A percentile compares a stretch with the other conserved stretches of the same genome.
Conservation (phyloP, 179 eudicot species). For the Spergularia azorica region DNA sequence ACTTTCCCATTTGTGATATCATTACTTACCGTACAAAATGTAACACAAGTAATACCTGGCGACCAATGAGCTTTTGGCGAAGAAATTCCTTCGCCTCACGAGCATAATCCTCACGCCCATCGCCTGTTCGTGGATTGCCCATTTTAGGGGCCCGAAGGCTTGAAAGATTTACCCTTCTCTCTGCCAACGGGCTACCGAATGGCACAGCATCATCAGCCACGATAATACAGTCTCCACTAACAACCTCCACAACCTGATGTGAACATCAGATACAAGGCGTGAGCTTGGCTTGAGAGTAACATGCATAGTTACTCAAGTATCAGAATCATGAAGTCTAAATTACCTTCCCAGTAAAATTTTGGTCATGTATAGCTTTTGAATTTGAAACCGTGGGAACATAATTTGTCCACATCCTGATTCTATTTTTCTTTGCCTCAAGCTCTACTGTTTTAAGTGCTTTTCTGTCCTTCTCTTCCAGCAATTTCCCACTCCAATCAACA, state of each 20-base stretch:
- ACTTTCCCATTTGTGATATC: background rate
- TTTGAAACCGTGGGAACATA: constrained; percentile 78
- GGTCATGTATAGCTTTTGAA: constrained; percentile 93
- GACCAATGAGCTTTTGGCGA: constrained; percentile 82
- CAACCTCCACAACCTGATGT: constrained; percentile 85
- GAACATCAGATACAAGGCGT: constrained; percentile 3
- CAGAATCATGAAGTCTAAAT: background rate
- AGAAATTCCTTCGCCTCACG: constrained; percentile 95
- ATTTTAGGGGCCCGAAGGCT: constrained; percentile 88
- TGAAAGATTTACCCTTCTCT: constrained; percentile 92
- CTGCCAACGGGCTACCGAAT: constrained; percentile 81
- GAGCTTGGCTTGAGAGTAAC: constrained; percentile 4
- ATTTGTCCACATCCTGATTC: constrained; percentile 81
- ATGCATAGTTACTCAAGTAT: background rate
- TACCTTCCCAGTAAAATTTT: constrained; percentile 96
- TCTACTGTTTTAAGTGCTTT: constrained; percentile 68
- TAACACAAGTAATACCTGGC: constrained; percentile 54
- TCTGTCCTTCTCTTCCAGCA: constrained; percentile 77
- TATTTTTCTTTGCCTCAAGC: constrained; percentile 82
- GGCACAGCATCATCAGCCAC: constrained; percentile 96
- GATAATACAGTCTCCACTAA: constrained; percentile 88
- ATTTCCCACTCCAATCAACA: constrained; percentile 95
- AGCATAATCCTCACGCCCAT: constrained; percentile 68
- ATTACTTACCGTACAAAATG: background rate
- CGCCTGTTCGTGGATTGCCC: constrained; percentile 71